phyloP scores from a whole-genome alignment of 208 protist species.

The Leishmania lainsoni region DNA sequence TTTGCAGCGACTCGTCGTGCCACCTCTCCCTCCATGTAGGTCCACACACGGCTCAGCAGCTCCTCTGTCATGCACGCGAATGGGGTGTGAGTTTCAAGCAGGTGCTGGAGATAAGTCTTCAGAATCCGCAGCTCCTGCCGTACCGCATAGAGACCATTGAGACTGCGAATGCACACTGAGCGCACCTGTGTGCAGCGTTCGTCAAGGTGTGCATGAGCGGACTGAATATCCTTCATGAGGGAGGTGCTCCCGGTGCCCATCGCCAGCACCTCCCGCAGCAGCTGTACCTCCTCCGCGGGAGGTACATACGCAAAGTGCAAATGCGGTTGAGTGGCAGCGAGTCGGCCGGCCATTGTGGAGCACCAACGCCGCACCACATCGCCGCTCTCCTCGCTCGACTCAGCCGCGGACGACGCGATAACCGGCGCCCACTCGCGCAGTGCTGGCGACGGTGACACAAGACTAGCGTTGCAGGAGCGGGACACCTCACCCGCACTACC shows the following conservation, averaged over 20 bases:
- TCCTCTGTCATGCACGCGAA: conserved; percentile 45
- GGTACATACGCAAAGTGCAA: conserved; percentile 65
- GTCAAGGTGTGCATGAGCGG: conserved; percentile 38
- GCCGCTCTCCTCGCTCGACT: conserved; percentile 14
- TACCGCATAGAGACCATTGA: conserved; percentile 30
- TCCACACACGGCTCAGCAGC: conserved; percentile 30
- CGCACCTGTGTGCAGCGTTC: conserved; percentile 20
- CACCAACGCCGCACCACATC: conserved; percentile 53
- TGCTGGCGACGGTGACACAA: conserved; percentile 1
- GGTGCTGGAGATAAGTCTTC: conserved; percentile 35
- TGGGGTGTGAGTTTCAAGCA: conserved; percentile 37
- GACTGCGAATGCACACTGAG: conserved; percentile 24
- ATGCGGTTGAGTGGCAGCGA: conserved; percentile 33
- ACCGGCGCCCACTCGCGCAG: conserved; percentile 18
- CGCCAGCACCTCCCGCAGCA: conserved; percentile 73
- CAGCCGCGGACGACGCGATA: not conserved
- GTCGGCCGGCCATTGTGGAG: conserved; percentile 36
- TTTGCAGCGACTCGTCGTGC: conserved; percentile 6
- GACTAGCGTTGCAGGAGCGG: not conserved
- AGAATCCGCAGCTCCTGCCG: conserved; percentile 40
- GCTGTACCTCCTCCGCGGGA: conserved; percentile 57
- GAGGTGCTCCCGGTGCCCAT: conserved; percentile 71
- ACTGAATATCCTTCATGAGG: conserved; percentile 59
- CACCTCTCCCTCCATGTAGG: conserved; percentile 33
- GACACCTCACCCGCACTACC: not conserved